Base-by-base conservation (phyloP, 768 basidiomycete genomes). In the Tremella fuciformis region DNA sequence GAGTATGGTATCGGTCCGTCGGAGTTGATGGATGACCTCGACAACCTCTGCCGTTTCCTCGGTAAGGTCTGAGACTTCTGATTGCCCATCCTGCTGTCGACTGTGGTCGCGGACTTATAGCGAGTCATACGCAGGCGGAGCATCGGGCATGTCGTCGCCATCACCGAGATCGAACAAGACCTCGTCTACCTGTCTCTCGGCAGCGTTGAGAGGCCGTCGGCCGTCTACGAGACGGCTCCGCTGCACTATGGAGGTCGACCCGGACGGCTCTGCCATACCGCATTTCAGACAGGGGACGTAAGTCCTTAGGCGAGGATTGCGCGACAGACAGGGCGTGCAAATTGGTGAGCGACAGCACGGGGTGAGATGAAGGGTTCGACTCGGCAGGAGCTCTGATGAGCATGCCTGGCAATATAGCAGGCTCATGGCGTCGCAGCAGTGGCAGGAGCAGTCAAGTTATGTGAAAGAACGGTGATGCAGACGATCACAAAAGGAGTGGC, bases 211-310 rank as follows among this genome's bases (percentile, higher is more conserved):
- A 3, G n/a, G 29, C 29, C 29, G 29, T 34, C 29, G 4, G 29
- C 29, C 29, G 11, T 34, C 29, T 11, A 11, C 29, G 29, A 34
- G 29, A 34, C 29, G 29, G 11, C 29, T 34, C 29, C 29, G 29
- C 29, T 34, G 29, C 11, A 34, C 29, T 34, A 4, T 34, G 6
- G 29, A 34, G 29, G 29, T 34, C 29, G 29, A 34, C 6, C 29
- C 29, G 11, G 29, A 34, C 29, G 29, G 6, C 11, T 34, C 61
- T 38, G 4, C 63, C 64, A 63, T 73, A 65, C 71, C 74, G 57
- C 74, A 75, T 26, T 64, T 39, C 2, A 75, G 55, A 65, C 74
- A 75, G 2, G 74, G 74, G 44, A 62, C 53, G 25, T 71, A 76
- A 16, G 70, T 66, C 41, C 56, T 69, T 44, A 76, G 59, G 47